Evolutionary conservation across 164 flowering plant species (phyloP).

Genomic region (Houttuynia cordata): DNA sequence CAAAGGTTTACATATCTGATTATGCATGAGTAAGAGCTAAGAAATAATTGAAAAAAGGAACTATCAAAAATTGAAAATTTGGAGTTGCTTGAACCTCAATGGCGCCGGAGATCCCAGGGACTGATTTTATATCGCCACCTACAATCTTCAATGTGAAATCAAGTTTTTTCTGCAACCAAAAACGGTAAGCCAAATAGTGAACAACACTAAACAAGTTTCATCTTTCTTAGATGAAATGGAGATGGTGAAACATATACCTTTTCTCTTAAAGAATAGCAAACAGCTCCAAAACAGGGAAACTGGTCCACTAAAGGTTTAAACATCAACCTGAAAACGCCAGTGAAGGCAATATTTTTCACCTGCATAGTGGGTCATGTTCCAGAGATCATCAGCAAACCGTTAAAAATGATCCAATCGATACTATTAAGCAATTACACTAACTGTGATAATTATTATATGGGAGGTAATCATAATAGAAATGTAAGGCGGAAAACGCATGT

Average conservation of each 20-base stretch:
- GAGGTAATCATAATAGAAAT: not conserved
- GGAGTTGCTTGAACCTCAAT: slow-evolving; percentile 54
- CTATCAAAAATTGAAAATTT: not conserved
- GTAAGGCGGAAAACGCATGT: not conserved
- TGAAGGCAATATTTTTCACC: slow-evolving; percentile 92
- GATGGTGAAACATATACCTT: slow-evolving; percentile 34
- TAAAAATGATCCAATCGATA: not conserved
- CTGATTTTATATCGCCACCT: slow-evolving; percentile 82
- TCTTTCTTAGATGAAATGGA: not conserved
- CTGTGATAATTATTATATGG: not conserved
- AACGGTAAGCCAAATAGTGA: not conserved
- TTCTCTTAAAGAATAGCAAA: slow-evolving; percentile 68
- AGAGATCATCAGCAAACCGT: not conserved
- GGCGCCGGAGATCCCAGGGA: slow-evolving; percentile 81
- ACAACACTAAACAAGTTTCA: not conserved
- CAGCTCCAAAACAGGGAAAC: slow-evolving; percentile 96
- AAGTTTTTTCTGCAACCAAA: slow-evolving; percentile 70
- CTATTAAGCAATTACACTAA: not conserved
- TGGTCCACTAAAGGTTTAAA: slow-evolving; percentile 87
- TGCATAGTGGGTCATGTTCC: slow-evolving; percentile 11
- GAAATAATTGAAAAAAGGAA: no score
- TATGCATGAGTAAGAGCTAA: not conserved
- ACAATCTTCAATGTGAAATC: slow-evolving; percentile 86
- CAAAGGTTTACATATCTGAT: not conserved
- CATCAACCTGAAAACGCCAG: slow-evolving; percentile 93